Base-by-base conservation (phyloP, 257 asterid genomes). In the Mitragyna speciosa region DNA sequence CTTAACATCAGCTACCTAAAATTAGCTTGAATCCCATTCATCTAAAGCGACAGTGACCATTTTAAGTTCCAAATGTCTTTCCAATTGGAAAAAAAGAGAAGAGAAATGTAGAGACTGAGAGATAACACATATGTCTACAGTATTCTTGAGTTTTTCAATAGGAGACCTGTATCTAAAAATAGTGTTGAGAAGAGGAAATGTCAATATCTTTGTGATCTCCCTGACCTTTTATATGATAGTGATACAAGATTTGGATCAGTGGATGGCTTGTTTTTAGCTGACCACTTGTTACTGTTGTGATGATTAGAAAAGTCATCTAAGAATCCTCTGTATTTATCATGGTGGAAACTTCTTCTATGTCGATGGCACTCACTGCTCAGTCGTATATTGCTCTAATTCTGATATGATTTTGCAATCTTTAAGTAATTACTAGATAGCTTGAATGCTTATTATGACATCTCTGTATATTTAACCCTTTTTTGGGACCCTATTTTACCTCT, bases 1-100 rank as follows among this genome's bases (percentile, higher is more conserved):
- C 67, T 79, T 76, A 75, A 68, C 89, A 89, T 81, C 85, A 83
- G 31, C 72, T 85, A 86, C 86, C 88, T 54, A 85, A 90, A 87
- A 81, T 84, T 86, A 83, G 93, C 75, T 80, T 81, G 65, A 77
- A 80, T 82, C 59, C 85, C 91, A 90, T 83, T 81, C 76, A 39
- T 56, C 52, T 31, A n/a, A 83, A 80, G 82, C 72, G 80, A 84
- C 72, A 86, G 73, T 81, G 88, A 84, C 92, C 64, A 77, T 36
- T 78, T 49, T 47, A 64, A 75, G 41, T 83, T 82, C 72, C 79
- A 52, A 36, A 65, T 76, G 41, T 43, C 63, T 48, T 75, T 79
- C 67, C 76, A 69, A 33, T 73, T 75, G 24, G 63, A 72, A 82
- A 79, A 72, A 82, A 79, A 79, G 74, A 39, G 54, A 64, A 54